Evolutionary conservation across 805 yeast species (phyloP).

Genomic region (Wickerhamiella australiensis): DNA sequence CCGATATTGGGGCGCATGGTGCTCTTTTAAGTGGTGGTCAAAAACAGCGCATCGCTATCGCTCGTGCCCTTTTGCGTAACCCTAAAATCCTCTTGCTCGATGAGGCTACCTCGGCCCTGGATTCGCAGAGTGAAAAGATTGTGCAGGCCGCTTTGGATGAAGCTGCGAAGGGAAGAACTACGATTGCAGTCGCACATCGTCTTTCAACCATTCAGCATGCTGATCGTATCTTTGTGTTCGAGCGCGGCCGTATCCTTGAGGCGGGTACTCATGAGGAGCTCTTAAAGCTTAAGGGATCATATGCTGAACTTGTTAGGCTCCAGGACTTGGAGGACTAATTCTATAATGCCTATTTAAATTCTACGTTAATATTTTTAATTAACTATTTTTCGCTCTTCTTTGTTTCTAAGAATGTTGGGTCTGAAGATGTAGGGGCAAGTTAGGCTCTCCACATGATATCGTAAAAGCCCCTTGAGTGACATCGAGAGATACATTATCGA

Average conservation of each 20-base stretch:
- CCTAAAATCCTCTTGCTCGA: constrained; percentile 55
- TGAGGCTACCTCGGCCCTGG: constrained; percentile 58
- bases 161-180: constrained; percentile 63
- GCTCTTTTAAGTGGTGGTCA: constrained; percentile 61
- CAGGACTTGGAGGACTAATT: constrained; percentile 28
- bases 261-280: constrained; percentile 42
- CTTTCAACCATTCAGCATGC: constrained; percentile 58
- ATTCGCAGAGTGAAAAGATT: constrained; percentile 59
- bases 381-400: neutral
- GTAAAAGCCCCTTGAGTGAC: no score
- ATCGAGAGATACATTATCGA: no score
- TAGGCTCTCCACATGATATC: no score
- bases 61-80: constrained; percentile 55
- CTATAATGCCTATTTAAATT: no score
- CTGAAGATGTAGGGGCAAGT: no score
- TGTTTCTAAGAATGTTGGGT: neutral
- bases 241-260: constrained; percentile 53
- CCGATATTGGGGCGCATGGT: constrained; percentile 45
- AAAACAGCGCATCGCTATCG: constrained; percentile 65
- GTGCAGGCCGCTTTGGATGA: constrained; percentile 58
- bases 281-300: constrained; percentile 29
- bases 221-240: constrained; percentile 47
- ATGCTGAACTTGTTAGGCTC: constrained; percentile 31
- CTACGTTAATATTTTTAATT: neutral
- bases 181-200: constrained; percentile 77